Evolutionary conservation across 2,329 filamentous ascomycete species (phyloP).

Genomic region (Westerdykella ornata): DNA sequence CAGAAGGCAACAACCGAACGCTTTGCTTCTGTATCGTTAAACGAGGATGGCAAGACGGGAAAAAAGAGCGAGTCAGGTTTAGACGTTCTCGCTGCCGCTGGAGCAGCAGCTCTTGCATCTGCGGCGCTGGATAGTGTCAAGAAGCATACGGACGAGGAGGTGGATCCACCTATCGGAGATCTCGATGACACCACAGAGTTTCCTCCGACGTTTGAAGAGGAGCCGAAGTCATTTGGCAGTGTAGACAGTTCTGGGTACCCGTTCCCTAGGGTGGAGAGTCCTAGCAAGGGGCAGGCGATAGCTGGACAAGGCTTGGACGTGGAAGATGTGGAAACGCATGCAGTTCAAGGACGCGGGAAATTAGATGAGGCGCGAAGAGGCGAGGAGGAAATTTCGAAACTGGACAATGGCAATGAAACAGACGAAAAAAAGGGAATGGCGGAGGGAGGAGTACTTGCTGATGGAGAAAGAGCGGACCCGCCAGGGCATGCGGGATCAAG

Average conservation of each 20-base stretch:
- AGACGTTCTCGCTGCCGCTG: slow-evolving; percentile 6
- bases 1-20: slow-evolving; percentile 11
- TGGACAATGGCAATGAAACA: slow-evolving; percentile 7
- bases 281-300: slow-evolving; percentile 16
- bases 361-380: slow-evolving; percentile 4
- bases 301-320: slow-evolving; percentile 37
- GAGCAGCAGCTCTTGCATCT: slow-evolving; percentile 10
- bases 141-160: neutral
- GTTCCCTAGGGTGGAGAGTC: slow-evolving; percentile 13
- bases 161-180: slow-evolving; percentile 3
- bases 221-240: slow-evolving; percentile 7
- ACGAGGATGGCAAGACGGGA: slow-evolving; percentile 41
- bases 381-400: slow-evolving; percentile 1
- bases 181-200: slow-evolving; percentile 5
- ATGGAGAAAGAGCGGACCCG: slow-evolving; percentile 1
- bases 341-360: slow-evolving; percentile 19
- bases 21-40: slow-evolving; percentile 17
- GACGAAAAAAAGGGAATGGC: no score
- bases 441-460: slow-evolving; percentile 7
- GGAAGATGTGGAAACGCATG: slow-evolving; percentile 27
- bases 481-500: slow-evolving; percentile 2
- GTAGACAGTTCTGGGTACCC: slow-evolving; percentile 22
- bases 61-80: slow-evolving; percentile 16
- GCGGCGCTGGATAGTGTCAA: neutral
- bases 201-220: slow-evolving; percentile 14